Conservation (phyloP, 2,329 filamentous ascomycete genomes). For the Colletotrichum liaoningense region DNA sequence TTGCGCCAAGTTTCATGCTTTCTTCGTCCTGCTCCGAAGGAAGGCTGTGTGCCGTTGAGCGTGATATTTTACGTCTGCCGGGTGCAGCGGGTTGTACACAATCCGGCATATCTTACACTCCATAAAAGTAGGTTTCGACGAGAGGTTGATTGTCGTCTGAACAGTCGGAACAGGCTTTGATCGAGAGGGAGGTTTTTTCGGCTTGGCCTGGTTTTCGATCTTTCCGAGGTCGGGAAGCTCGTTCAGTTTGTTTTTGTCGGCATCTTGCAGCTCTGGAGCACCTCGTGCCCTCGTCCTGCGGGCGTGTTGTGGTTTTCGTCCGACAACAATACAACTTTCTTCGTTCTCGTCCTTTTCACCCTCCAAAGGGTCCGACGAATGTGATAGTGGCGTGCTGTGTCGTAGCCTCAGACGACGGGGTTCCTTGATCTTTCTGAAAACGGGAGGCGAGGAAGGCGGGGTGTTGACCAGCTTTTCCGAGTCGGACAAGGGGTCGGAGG, state of each 20-base stretch:
- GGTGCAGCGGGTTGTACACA: constrained; percentile 57
- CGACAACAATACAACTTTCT: background rate
- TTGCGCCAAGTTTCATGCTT: background rate
- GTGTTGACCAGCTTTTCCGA: constrained; percentile 35
- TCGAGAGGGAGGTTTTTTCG: constrained; percentile 23
- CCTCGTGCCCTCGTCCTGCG: background rate
- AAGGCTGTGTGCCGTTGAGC: constrained; percentile 47
- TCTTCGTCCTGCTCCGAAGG: background rate
- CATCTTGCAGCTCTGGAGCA: background rate
- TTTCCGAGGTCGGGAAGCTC: background rate
- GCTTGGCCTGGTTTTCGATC: background rate
- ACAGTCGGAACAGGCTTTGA: constrained; percentile 41
- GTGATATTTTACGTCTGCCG: constrained; percentile 57
- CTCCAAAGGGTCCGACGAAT: background rate
- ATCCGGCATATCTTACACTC: constrained; percentile 57
- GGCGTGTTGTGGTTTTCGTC: background rate
- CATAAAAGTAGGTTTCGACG: constrained; percentile 53
- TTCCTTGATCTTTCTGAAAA: constrained; percentile 23
- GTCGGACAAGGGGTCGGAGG: constrained; percentile 27
- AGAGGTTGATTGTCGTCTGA: constrained; percentile 58
- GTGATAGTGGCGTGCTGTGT: constrained; percentile 20
- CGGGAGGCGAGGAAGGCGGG: constrained; percentile 40
- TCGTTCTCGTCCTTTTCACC: background rate
- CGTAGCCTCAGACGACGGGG: constrained; percentile 35
- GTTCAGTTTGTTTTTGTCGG: constrained; percentile 1